A percentile compares a stretch with the other conserved stretches of the same genome.
These are phyloP conservation scores for Phellopilus nigrolimitatus DNA, from an alignment of 1,284 basidiomycete genomes.

Conservation along the genomic window DNA sequence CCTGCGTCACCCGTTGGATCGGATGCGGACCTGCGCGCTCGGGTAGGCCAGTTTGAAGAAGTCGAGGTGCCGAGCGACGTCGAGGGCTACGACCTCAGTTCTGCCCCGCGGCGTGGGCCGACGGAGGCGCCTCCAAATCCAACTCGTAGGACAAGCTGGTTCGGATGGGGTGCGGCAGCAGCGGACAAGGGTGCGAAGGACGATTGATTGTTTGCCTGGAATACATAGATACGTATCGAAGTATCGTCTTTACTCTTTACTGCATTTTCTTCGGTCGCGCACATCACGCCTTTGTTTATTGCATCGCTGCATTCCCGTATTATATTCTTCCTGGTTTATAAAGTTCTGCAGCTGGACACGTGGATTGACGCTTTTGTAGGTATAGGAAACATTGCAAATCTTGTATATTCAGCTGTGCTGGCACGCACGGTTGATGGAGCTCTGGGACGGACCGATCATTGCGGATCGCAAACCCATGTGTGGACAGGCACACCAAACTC, in stretches of 20 bases:
- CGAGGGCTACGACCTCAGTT: slow-evolving; percentile 48
- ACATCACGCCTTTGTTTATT: neutral
- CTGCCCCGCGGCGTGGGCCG: slow-evolving; percentile 13
- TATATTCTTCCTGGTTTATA: too few species aligned
- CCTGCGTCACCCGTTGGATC: slow-evolving; percentile 34
- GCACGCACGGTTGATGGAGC: too few species aligned
- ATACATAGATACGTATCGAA: neutral
- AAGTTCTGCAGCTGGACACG: neutral
- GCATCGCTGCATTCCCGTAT: neutral
- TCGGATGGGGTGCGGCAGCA: slow-evolving; percentile 34
- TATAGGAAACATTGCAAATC: neutral
- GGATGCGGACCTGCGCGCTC: slow-evolving; percentile 39
- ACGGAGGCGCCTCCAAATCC: slow-evolving; percentile 20
- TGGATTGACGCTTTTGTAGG: neutral
- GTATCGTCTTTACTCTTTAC: neutral
- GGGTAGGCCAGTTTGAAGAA: slow-evolving; percentile 51
- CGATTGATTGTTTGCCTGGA: slow-evolving; percentile 20
- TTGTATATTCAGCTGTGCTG: too few species aligned
- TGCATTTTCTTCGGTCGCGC: neutral
- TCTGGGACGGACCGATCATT: too few species aligned
- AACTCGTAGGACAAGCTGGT: slow-evolving; percentile 33
- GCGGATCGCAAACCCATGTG: too few species aligned
- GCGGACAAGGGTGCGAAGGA: slow-evolving; percentile 23
- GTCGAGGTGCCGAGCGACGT: slow-evolving; percentile 60
- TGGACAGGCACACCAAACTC: too few species aligned